phyloP scores from a whole-genome alignment of 208 protist species.

The Naegleria gruberi region DNA sequence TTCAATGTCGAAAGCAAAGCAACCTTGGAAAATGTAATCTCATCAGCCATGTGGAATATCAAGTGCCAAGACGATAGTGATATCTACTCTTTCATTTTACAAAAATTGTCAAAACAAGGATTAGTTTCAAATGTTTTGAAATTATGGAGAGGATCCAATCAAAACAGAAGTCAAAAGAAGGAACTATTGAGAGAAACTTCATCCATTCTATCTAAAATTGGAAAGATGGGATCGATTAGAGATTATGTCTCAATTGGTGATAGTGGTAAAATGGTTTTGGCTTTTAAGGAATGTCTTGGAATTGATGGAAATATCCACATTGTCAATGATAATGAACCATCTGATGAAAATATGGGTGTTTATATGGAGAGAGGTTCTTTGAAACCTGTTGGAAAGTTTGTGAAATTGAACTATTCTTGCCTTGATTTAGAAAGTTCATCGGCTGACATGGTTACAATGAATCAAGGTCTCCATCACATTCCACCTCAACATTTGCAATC shows the following conservation, averaged over 20 bases:
- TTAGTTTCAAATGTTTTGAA: too few relatives aligned
- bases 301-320: constrained; percentile 27
- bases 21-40: too few relatives aligned
- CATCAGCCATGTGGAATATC: too few relatives aligned
- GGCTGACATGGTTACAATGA: constrained; percentile 44
- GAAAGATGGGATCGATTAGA: constrained; percentile 32
- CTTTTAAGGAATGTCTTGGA: background rate
- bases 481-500: constrained; percentile 29
- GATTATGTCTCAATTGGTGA: constrained; percentile 45
- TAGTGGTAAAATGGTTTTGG: constrained; percentile 34
- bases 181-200: constrained; percentile 36
- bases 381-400: constrained; percentile 28
- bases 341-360: constrained; percentile 26
- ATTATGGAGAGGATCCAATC: too few relatives aligned
- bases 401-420: constrained; percentile 37
- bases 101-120: too few relatives aligned
- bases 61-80: too few relatives aligned
- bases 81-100: too few relatives aligned
- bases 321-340: constrained; percentile 29
- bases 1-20: too few relatives aligned
- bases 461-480: constrained; percentile 47
- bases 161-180: constrained; percentile 32
- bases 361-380: constrained; percentile 35
- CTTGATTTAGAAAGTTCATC: constrained; percentile 8
- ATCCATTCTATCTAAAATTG: constrained; percentile 33